These are phyloP conservation scores for Basidiobolus meristosporus DNA, from an alignment of 371 early-diverging fungal genomes.

Conservation along the genomic window DNA sequence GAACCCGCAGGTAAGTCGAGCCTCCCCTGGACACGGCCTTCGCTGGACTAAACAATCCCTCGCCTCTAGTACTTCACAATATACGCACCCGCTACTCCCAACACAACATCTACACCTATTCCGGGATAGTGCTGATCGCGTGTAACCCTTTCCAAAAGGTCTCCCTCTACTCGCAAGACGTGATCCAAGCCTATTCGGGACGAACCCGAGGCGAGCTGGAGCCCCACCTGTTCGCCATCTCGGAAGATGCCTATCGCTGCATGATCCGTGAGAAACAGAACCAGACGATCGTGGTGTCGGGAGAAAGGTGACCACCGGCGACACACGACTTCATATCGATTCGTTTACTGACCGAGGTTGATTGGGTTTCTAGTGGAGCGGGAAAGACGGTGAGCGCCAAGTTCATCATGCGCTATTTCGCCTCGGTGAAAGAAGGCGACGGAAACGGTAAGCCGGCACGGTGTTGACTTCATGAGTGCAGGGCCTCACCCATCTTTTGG, in stretches of 20 bases:
- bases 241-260: constrained; percentile 90
- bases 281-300: constrained; percentile 97
- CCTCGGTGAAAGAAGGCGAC: constrained; percentile 69
- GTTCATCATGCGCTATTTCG: constrained; percentile 95
- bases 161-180: constrained; percentile 67
- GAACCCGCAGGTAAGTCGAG: constrained; percentile 79
- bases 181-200: constrained; percentile 82
- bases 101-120: constrained; percentile 93
- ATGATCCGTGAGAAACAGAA: constrained; percentile 83
- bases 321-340: constrained; percentile 7
- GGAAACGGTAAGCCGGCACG: too few species aligned
- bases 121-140: constrained; percentile 95
- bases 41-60: too few species aligned
- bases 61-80: constrained; percentile 72
- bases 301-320: constrained; percentile 53
- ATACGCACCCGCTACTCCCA: constrained; percentile 70
- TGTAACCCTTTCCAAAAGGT: constrained; percentile 93
- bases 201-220: constrained; percentile 84
- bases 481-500: too few species aligned
- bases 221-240: constrained; percentile 97
- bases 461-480: too few species aligned
- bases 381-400: constrained; percentile 94
- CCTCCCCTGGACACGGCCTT: too few species aligned
- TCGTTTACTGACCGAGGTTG: not conserved
- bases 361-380: constrained; percentile 53